phyloP scores from a whole-genome alignment of 78 protist genomes.

The Pigoraptor vietnamica region DNA sequence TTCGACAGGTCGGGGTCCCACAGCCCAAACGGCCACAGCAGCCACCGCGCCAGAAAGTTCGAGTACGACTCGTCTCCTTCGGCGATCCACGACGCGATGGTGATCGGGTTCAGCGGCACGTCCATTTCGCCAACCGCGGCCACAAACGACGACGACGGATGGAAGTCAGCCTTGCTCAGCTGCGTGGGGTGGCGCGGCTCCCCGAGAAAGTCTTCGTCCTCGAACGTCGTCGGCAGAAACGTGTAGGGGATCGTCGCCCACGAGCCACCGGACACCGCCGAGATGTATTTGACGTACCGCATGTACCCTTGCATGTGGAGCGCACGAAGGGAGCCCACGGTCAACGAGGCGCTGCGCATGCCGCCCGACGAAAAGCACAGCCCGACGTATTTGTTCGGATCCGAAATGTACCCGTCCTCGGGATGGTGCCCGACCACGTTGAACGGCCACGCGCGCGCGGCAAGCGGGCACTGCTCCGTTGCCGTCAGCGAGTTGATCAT shows the following conservation, averaged over 20 bases:
- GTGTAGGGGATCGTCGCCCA: neutral
- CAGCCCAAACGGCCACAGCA: neutral
- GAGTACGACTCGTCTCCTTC: neutral
- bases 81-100: neutral
- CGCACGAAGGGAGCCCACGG: neutral
- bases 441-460: neutral
- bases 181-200: neutral
- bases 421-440: neutral
- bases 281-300: neutral
- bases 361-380: neutral
- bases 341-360: neutral
- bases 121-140: neutral
- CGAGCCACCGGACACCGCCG: neutral
- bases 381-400: neutral
- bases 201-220: neutral
- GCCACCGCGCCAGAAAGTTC: neutral
- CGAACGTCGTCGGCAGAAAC: neutral
- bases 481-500: neutral
- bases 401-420: neutral
- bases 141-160: neutral
- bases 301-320: neutral
- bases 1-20: neutral
- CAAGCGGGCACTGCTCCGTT: neutral
- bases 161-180: neutral
- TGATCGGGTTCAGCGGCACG: neutral